Base-by-base conservation (phyloP, 495 filamentous ascomycete genomes). In the Cetradonia linearis region DNA sequence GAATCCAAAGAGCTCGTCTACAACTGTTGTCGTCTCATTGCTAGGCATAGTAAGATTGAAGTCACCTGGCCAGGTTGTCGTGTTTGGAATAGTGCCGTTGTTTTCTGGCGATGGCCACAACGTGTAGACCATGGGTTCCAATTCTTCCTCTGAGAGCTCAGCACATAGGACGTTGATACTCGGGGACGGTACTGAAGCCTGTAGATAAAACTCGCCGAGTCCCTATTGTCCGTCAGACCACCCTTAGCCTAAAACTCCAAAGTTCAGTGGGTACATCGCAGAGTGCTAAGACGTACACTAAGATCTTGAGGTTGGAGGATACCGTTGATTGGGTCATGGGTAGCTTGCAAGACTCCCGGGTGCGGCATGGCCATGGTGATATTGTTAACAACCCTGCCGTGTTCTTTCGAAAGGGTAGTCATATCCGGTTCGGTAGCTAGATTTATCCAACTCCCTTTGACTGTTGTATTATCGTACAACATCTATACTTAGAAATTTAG, bases 281-380 rank as follows among this genome's bases (percentile, higher is more conserved):
- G 13, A 28, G 6, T 27, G 16, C 30, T 38, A 31, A 3, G 9
- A 55, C 76, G 11, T n/a, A 68, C 66, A n/a, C 58, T 56, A 16
- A 85, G 71, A 34, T 86, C 83, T 23, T 76, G 70, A 0, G 87
- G 86, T 63, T 89, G 86, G 44, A 82, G 66, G 50, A 91, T 87
- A 3, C 70, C 65, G 67, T 90, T 91, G 30, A 61, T 69, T 0
- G 71, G 63, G 63, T 87, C 74, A 28, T 73, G 74, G 0, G 82
- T 81, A 3, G 86, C 86, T 25, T 69, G 69, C 30, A 84, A 78
- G 5, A 91, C 72, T 2, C 84, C 84, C 3, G 81, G 75, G 59
- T 90, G 86, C 0, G 87, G 87, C 76, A 89, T 83, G 2, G 85
- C 83, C 63, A 89, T 77, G 0, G 84, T 87, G 44, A 89, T 79